Evolutionary conservation across 208 protist species (phyloP).

Genomic region (Acanthamoeba royreba): DNA sequence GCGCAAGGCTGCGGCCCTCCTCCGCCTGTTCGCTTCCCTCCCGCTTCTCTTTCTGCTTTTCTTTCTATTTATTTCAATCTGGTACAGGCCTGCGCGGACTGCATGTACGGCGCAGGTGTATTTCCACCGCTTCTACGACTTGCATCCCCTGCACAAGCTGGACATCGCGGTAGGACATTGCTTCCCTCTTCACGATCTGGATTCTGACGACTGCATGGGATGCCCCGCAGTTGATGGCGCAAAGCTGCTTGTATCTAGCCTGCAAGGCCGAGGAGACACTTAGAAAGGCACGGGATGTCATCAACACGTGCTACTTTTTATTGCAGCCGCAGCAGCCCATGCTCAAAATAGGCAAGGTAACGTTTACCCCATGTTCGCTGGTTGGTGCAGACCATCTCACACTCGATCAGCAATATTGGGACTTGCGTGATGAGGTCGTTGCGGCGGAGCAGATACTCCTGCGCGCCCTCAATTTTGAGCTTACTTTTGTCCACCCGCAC

Average conservation of each 20-base stretch:
- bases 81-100: not conserved
- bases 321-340: not conserved
- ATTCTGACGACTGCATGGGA: not conserved
- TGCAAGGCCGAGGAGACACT: conserved; percentile 46
- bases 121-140: conserved; percentile 43
- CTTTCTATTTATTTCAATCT: not conserved
- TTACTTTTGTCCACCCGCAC: conserved; percentile 21
- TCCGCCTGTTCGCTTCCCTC: not conserved
- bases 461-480: conserved; percentile 17
- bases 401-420: conserved; percentile 7
- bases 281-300: conserved; percentile 2
- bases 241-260: conserved; percentile 39
- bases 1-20: not conserved
- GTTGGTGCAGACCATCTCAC: not conserved
- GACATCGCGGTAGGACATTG: not conserved
- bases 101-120: not conserved
- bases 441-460: conserved; percentile 35
- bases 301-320: conserved; percentile 16
- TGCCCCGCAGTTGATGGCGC: not conserved
- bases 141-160: not conserved
- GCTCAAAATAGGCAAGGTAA: conserved; percentile 48
- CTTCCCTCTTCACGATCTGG: not conserved
- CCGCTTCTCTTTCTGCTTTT: not conserved
- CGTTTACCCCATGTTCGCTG: not conserved
- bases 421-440: conserved; percentile 37